Percentiles rank a stretch among this genome's conserved stretches.
Evolutionary conservation across 1,284 basidiomycete species (phyloP).

Genomic region (Cutaneotrichosporon mucoides): DNA sequence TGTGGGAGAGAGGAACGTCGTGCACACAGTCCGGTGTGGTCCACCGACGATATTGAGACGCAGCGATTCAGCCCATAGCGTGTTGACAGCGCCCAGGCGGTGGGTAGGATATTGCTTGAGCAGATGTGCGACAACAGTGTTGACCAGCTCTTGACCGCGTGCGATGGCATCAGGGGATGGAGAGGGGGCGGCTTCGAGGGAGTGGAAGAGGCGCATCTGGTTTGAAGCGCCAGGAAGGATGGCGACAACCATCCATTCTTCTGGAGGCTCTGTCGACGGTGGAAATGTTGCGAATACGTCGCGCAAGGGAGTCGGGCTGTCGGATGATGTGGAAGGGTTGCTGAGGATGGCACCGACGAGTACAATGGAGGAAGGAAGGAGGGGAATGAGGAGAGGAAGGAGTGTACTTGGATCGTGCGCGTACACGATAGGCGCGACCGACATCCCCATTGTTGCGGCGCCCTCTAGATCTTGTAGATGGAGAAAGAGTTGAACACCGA

Average conservation of each 20-base stretch:
- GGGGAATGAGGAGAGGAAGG: constrained; percentile 14
- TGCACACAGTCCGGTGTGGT: background rate
- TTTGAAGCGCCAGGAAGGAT: constrained; percentile 14
- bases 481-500: too few species aligned
- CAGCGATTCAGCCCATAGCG: constrained; percentile 11
- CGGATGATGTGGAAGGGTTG: background rate
- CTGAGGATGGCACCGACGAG: constrained; percentile 17
- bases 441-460: too few species aligned
- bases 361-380: constrained; percentile 18
- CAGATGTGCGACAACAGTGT: constrained; percentile 2
- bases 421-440: constrained; percentile 3
- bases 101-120: background rate
- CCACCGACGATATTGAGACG: background rate
- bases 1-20: background rate
- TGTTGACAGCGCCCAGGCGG: constrained; percentile 12
- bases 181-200: constrained; percentile 4
- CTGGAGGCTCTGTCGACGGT: constrained; percentile 1
- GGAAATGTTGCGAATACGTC: constrained; percentile 9
- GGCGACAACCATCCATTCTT: constrained; percentile 19
- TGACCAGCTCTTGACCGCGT: constrained; percentile 2
- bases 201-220: constrained; percentile 25
- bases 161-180: background rate
- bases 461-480: too few species aligned
- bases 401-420: constrained; percentile 14
- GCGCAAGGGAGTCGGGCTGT: background rate